Evolutionary conservation across 2,329 filamentous ascomycete genomes (phyloP), one percentile per base, ranked within the genome.

Genomic region (Verticillium dahliae): DNA sequence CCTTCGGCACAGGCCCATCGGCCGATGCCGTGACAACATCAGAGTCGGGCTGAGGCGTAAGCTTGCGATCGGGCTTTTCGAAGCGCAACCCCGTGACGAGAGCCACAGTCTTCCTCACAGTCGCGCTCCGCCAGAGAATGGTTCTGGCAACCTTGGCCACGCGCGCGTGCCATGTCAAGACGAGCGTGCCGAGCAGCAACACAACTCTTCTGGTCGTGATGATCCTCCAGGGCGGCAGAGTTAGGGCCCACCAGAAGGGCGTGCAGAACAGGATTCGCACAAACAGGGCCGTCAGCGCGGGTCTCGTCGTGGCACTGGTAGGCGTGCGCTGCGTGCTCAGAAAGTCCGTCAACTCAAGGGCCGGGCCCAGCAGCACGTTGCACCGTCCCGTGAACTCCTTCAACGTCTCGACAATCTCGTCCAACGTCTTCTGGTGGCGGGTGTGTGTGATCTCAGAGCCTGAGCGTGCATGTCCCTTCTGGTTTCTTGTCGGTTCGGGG

Each of bases 381-480:
- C 95, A 97, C 57, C 95, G 85, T 5, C 89, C 90, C 0, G 94
- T 98, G 68, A 99, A 91, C 66, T 92, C 87, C 73, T 92, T 92
- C 55, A 99, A 78, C 0, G 91, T 96, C 68, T 98, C 93, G 61
- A 99, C 90, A 63, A 99, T 99, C 77, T 99, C 95, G 73, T 99
- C 95, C 59, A 99, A 77, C 58, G 92, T 97, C 79, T 97, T 97
- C 70, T 97, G 91, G 69, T 95, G 91, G 63, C 89, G 88, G 52
- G 88, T 89, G 63, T 83, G 87, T 6, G 83, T 85, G 15, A 76
- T 72, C 68, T 92, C 90, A 9, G 81, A 83, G 39, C 75, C 72
- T 22, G 75, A 76, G n/a, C 78, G 72, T 60, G 75, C 73, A 65
- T 83, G 82, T 22, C 73, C 73, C 15, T 66, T 60, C 55, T 64